These are phyloP conservation scores for Pseudopyrenochaeta lycopersici DNA, from an alignment of 2,329 filamentous ascomycete genomes.

Conservation along the genomic window DNA sequence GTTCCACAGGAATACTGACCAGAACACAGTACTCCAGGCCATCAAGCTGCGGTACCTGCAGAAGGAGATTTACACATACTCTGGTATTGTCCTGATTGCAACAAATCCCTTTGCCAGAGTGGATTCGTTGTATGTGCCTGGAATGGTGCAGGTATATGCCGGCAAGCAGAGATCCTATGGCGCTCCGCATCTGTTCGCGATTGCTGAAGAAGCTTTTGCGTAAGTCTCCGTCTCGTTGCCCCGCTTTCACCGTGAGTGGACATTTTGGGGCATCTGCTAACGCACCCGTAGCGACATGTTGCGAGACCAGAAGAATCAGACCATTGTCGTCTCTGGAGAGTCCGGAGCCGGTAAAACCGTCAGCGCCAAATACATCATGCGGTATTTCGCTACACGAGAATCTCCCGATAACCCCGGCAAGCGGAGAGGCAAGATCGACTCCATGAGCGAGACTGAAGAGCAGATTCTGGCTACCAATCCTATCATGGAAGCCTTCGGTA, in stretches of 20 bases:
- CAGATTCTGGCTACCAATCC: slow-evolving; percentile 98
- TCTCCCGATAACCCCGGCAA: slow-evolving; percentile 86
- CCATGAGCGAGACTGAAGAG: slow-evolving; percentile 98
- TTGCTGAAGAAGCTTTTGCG: slow-evolving; percentile 98
- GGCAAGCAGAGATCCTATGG: slow-evolving; percentile 96
- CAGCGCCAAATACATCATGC: slow-evolving; percentile 99
- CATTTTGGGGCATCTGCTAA: slow-evolving; percentile 20
- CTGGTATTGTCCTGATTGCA: slow-evolving; percentile 96
- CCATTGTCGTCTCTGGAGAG: slow-evolving; percentile 98
- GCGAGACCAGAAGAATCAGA: slow-evolving; percentile 94
- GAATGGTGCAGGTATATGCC: slow-evolving; percentile 99
- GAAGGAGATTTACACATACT: slow-evolving; percentile 99
- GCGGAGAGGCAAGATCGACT: slow-evolving; percentile 76
- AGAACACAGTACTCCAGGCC: slow-evolving; percentile 82
- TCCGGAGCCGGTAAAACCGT: slow-evolving; percentile 99
- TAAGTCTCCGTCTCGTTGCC: slow-evolving; percentile 59
- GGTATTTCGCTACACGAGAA: slow-evolving; percentile 98
- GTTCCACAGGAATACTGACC: slow-evolving; percentile 36
- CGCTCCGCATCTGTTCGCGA: slow-evolving; percentile 97
- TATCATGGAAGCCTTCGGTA: slow-evolving; percentile 99
- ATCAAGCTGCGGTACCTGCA: slow-evolving; percentile 97
- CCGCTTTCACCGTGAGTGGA: too few relatives aligned
- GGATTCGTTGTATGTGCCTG: slow-evolving; percentile 96
- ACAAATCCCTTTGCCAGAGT: slow-evolving; percentile 98
- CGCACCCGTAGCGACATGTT: slow-evolving; percentile 81